These are phyloP conservation scores for Senna siamea DNA, from an alignment of 306 rosid genomes.

Conservation along the genomic window DNA sequence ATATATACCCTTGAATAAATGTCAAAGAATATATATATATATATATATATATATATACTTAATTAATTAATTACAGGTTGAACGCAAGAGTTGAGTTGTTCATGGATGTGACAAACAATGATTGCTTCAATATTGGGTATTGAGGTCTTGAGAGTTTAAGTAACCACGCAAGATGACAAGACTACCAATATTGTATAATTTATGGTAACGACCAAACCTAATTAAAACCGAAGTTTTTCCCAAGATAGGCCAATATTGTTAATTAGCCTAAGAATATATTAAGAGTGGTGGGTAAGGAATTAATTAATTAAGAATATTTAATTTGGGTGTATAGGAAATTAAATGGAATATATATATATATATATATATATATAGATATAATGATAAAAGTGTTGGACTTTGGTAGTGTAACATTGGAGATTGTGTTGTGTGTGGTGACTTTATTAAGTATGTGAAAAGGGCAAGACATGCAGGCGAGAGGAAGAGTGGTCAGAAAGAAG, in stretches of 20 bases:
- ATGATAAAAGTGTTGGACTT: too few relatives aligned
- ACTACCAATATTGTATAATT: neutral
- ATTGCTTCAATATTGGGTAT: neutral
- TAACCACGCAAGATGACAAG: neutral
- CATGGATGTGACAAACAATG: constrained; percentile 42
- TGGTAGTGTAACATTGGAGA: too few relatives aligned
- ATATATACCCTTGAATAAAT: too few relatives aligned
- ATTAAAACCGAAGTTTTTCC: constrained; percentile 4
- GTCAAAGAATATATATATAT: too few relatives aligned
- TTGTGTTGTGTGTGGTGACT: constrained; percentile 38
- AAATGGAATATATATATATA: too few relatives aligned
- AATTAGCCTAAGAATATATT: too few relatives aligned
- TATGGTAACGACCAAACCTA: neutral
- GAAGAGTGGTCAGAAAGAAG: constrained; percentile 57
- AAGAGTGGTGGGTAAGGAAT: too few relatives aligned
- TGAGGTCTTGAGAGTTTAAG: neutral
- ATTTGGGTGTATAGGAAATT: too few relatives aligned
- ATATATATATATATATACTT: too few relatives aligned
- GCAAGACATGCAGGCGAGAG: constrained; percentile 68
- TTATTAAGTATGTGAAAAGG: constrained; percentile 62
- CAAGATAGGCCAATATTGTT: neutral
- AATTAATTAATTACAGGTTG: neutral
- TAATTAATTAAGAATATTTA: too few relatives aligned
- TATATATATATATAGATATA: too few relatives aligned
- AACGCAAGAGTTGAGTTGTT: neutral